These are phyloP conservation scores for Akanthomyces lecanii DNA, from an alignment of 2,329 filamentous ascomycete species.

Conservation along the genomic window DNA sequence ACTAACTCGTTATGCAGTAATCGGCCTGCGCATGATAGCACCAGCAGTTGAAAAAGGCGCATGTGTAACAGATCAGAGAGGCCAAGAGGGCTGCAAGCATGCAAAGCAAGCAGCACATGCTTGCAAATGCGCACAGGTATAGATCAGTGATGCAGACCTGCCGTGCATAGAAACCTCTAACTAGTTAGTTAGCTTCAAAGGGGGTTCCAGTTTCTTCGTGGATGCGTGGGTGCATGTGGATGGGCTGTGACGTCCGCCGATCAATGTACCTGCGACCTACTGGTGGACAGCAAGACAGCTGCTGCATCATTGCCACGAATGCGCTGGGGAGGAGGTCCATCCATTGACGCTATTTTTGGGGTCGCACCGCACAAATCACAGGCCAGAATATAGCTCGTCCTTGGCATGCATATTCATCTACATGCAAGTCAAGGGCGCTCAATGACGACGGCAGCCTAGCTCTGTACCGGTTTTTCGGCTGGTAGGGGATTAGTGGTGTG, in stretches of 20 bases:
- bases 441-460: conserved; percentile 1
- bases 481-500: no score
- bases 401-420: conserved; percentile 3
- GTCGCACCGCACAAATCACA: not conserved
- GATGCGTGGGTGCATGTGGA: not conserved
- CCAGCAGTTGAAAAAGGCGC: not conserved
- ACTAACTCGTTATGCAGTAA: no score
- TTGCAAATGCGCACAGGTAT: not conserved
- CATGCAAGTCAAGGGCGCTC: not conserved
- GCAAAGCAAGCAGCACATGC: not conserved
- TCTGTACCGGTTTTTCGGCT: not conserved
- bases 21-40: no score
- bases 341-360: conserved; percentile 2
- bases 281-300: not conserved
- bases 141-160: not conserved
- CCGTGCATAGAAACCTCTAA: not conserved
- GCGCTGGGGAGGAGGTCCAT: not conserved
- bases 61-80: not conserved
- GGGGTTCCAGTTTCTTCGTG: not conserved
- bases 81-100: not conserved
- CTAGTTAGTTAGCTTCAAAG: not conserved
- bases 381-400: conserved; percentile 3
- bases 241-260: not conserved
- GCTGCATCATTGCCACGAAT: not conserved
- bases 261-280: not conserved